Evolutionary conservation across 2,329 filamentous ascomycete genomes (phyloP).

Genomic region (Rhinocladiella mackenziei): DNA sequence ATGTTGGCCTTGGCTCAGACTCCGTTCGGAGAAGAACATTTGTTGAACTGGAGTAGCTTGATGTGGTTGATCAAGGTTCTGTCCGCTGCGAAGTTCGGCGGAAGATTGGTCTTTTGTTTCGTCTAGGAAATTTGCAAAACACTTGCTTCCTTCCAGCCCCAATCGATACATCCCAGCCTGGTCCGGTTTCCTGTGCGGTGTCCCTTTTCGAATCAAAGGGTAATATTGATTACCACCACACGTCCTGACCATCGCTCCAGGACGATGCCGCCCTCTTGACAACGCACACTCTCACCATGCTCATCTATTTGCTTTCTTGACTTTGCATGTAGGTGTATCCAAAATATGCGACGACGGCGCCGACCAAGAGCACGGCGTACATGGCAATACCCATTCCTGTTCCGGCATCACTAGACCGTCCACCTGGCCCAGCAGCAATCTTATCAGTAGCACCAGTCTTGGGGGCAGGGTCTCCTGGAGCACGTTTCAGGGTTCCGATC

Average conservation of each 20-base stretch:
- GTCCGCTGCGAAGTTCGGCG: too few species aligned
- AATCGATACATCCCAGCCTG: too few species aligned
- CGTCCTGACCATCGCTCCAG: background rate
- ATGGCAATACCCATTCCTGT: conserved; percentile 69
- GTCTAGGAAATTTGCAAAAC: too few species aligned
- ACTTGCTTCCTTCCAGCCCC: too few species aligned
- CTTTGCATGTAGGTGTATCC: conserved; percentile 82
- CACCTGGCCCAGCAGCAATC: conserved; percentile 35
- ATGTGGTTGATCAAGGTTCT: too few species aligned
- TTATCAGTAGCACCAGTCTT: conserved; percentile 54
- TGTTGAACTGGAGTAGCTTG: too few species aligned
- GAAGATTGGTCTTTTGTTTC: too few species aligned
- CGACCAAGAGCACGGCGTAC: conserved; percentile 75
- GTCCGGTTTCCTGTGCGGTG: too few species aligned
- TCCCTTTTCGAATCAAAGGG: too few species aligned
- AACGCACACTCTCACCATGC: background rate
- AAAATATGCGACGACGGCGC: conserved; percentile 71
- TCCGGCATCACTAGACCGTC: conserved; percentile 42
- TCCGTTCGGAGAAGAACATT: too few species aligned
- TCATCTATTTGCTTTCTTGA: conserved; percentile 37
- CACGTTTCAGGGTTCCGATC: conserved; percentile 73
- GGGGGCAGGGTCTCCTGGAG: conserved; percentile 77
- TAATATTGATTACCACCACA: too few species aligned
- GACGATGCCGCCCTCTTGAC: background rate
- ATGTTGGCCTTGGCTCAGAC: too few species aligned